Conservation (phyloP, 768 basidiomycete genomes). For the Leccinum aurantiacum region DNA sequence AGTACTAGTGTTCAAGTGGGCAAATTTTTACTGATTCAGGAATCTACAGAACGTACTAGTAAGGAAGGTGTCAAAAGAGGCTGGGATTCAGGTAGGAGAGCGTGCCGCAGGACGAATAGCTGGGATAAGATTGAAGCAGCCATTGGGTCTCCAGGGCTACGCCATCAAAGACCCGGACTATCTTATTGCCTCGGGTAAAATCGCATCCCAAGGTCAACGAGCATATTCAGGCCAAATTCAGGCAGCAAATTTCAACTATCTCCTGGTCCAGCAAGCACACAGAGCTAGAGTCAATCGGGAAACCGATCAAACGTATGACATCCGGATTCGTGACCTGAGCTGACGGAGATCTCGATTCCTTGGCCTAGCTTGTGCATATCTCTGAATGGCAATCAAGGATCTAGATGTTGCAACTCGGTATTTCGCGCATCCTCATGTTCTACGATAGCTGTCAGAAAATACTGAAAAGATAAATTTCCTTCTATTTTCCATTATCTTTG, state of each 20-base stretch:
- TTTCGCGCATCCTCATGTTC: conserved; percentile 25
- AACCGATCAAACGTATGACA: conserved; percentile 38
- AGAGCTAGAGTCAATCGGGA: conserved; percentile 25
- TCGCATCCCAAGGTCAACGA: conserved; percentile 79
- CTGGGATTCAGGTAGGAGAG: conserved; percentile 67
- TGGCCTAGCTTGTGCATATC: conserved; percentile 85
- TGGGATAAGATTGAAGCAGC: conserved; percentile 17
- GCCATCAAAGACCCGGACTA: conserved; percentile 97
- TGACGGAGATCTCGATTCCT: conserved; percentile 69
- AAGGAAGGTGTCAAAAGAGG: conserved; percentile 82
- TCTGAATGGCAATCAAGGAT: conserved; percentile 78
- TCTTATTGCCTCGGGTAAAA: conserved; percentile 83
- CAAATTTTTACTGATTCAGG: conserved; percentile 95
- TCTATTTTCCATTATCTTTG: conserved; percentile 65
- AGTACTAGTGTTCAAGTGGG: conserved; percentile 89
- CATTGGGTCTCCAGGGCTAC: conserved; percentile 83
- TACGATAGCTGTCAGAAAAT: conserved; percentile 82
- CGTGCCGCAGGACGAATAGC: conserved; percentile 55
- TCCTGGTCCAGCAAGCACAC: conserved; percentile 32
- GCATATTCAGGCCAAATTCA: conserved; percentile 51
- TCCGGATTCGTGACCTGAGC: conserved; percentile 67
- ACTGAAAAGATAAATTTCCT: conserved; percentile 95
- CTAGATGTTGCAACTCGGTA: conserved; percentile 80
- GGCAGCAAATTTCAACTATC: conserved; percentile 56
- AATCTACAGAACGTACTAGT: conserved; percentile 93